Conservation (phyloP, 1,284 basidiomycete genomes). For the Austroboletus olivaceoglutinosus region DNA sequence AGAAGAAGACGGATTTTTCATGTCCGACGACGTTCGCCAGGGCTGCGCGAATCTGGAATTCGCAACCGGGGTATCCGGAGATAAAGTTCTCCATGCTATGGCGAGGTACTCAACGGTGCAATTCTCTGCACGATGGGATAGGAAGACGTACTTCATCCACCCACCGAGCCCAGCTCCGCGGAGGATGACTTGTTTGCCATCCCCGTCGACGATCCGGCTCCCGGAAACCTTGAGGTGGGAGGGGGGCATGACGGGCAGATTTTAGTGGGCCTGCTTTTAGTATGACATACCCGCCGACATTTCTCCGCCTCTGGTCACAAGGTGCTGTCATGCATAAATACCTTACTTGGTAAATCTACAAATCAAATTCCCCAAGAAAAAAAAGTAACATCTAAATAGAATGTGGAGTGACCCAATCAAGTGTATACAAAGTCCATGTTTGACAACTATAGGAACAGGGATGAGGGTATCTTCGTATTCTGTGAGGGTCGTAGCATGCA, state of each 20-base stretch:
- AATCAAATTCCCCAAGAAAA: constrained; percentile 18
- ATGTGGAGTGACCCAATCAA: constrained; percentile 16
- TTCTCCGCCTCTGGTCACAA: constrained; percentile 6
- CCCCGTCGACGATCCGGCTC: constrained; percentile 55
- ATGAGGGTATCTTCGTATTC: constrained; percentile 35
- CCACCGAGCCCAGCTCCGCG: constrained; percentile 68
- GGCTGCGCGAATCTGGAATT: constrained; percentile 65
- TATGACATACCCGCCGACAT: constrained; percentile 3
- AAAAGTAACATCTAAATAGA: constrained; percentile 21
- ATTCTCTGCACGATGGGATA: neutral
- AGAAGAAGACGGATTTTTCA: constrained; percentile 73
- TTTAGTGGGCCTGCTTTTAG: too few species aligned
- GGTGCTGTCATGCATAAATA: neutral
- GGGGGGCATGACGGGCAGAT: constrained; percentile 12
- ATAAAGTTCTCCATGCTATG: constrained; percentile 65
- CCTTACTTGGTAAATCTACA: constrained; percentile 21
- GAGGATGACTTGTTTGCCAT: constrained; percentile 56
- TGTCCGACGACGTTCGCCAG: constrained; percentile 63
- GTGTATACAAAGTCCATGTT: constrained; percentile 28
- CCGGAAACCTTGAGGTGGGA: constrained; percentile 54
- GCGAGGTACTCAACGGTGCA: constrained; percentile 5
- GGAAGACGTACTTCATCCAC: constrained; percentile 59
- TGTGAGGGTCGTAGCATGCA: constrained; percentile 31
- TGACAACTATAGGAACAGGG: constrained; percentile 28
- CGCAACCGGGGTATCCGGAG: constrained; percentile 58